Evolutionary conservation across 2,329 filamentous ascomycete genomes (phyloP).

Genomic region (Colletotrichum neosansevieriae): DNA sequence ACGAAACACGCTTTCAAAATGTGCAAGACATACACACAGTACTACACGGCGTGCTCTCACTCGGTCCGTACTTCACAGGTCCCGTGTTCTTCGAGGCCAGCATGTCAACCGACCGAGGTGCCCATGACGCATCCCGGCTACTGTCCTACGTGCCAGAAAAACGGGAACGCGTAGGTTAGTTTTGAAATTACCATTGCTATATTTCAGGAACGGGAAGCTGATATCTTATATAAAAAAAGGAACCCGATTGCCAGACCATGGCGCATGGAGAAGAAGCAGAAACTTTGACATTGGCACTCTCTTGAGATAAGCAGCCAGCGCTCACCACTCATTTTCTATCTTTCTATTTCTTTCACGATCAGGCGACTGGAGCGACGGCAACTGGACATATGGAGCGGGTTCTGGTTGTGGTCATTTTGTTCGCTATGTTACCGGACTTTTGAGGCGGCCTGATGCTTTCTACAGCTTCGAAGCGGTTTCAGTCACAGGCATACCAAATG

Average conservation of each 20-base stretch:
- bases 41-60: constrained; percentile 3
- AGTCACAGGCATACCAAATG: not conserved
- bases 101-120: not conserved
- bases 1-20: not conserved
- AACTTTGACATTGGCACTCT: constrained; percentile 13
- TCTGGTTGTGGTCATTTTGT: constrained; percentile 10
- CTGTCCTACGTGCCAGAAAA: constrained; percentile 30
- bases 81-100: too few relatives aligned
- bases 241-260: not conserved
- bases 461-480: constrained; percentile 15
- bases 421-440: constrained; percentile 2
- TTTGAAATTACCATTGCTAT: not conserved
- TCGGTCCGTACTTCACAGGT: not conserved
- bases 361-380: constrained; percentile 18
- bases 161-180: constrained; percentile 40
- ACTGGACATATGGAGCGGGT: not conserved
- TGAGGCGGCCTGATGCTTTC: not conserved
- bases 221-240: too few relatives aligned
- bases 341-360: constrained; percentile 14
- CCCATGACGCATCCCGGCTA: not conserved
- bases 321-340: not conserved
- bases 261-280: constrained; percentile 3
- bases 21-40: not conserved
- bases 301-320: not conserved
- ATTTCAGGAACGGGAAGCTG: not conserved